These are phyloP conservation scores for Phytopythium boreale DNA, from an alignment of 352 stramenopile species.

Conservation along the genomic window DNA sequence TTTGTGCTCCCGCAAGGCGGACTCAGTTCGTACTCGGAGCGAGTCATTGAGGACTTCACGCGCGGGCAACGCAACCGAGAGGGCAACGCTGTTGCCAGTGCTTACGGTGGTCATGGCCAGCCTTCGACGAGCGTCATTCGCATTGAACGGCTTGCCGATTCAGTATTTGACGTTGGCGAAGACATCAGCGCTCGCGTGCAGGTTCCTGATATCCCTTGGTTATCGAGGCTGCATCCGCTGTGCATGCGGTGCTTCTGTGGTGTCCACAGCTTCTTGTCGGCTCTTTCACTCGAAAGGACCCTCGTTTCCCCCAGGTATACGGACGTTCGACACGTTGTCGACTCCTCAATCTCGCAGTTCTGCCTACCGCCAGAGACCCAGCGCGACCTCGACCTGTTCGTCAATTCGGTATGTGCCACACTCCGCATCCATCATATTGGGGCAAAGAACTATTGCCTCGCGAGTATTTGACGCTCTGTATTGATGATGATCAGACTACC, in stretches of 20 bases:
- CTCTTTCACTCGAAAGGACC: conserved; percentile 19
- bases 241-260: conserved; percentile 29
- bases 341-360: conserved; percentile 11
- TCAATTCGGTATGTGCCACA: conserved; percentile 26
- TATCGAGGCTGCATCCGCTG: conserved; percentile 13
- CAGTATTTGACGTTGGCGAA: conserved; percentile 16
- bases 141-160: conserved; percentile 22
- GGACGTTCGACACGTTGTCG: conserved; percentile 8
- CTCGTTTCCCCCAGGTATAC: conserved; percentile 25
- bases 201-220: background rate
- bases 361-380: conserved; percentile 21
- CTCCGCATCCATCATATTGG: background rate
- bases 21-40: conserved; percentile 39
- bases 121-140: conserved; percentile 16
- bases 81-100: background rate
- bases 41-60: conserved; percentile 28
- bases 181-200: conserved; percentile 9
- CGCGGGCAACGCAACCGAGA: background rate
- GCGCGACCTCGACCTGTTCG: conserved; percentile 35
- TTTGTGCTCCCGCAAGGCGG: conserved; percentile 32
- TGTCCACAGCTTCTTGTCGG: conserved; percentile 27
- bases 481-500: conserved; percentile 19
- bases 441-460: background rate
- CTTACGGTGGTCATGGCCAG: background rate
- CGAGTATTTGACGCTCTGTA: background rate